phyloP scores from a whole-genome alignment of 176 grass and related monocot genomes.

The Oryza longistaminata region DNA sequence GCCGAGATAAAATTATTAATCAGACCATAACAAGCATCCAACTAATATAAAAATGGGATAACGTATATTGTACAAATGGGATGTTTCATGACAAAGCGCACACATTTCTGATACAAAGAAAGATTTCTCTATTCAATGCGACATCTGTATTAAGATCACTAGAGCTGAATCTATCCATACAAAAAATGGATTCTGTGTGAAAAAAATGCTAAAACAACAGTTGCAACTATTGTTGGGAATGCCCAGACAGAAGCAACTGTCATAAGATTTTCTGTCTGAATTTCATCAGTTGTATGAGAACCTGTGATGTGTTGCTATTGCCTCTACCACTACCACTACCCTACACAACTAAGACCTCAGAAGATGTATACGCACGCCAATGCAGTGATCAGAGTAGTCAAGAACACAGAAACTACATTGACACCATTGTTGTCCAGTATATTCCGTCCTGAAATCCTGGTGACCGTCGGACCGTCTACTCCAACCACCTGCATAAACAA shows the following conservation, averaged over 20 bases:
- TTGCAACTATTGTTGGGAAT: background rate
- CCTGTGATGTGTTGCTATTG: slow-evolving; percentile 5
- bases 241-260: slow-evolving; percentile 21
- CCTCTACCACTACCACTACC: slow-evolving; percentile 8
- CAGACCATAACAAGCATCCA: background rate
- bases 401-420: slow-evolving; percentile 67
- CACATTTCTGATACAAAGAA: background rate
- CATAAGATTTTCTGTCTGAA: slow-evolving; percentile 20
- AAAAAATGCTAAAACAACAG: slow-evolving; percentile 15
- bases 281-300: slow-evolving; percentile 17
- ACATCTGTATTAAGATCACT: background rate
- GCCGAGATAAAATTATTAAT: background rate
- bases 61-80: background rate
- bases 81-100: background rate
- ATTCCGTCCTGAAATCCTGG: slow-evolving; percentile 78
- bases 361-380: slow-evolving; percentile 62
- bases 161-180: slow-evolving; percentile 13
- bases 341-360: slow-evolving; percentile 37
- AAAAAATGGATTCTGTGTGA: background rate
- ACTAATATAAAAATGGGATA: background rate
- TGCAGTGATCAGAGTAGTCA: slow-evolving; percentile 66
- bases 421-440: slow-evolving; percentile 87
- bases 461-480: slow-evolving; percentile 58
- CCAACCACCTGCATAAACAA: slow-evolving; percentile 67
- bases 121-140: background rate